Base-by-base conservation (phyloP, 2,329 filamentous ascomycete species). In the Apiospora hydei region DNA sequence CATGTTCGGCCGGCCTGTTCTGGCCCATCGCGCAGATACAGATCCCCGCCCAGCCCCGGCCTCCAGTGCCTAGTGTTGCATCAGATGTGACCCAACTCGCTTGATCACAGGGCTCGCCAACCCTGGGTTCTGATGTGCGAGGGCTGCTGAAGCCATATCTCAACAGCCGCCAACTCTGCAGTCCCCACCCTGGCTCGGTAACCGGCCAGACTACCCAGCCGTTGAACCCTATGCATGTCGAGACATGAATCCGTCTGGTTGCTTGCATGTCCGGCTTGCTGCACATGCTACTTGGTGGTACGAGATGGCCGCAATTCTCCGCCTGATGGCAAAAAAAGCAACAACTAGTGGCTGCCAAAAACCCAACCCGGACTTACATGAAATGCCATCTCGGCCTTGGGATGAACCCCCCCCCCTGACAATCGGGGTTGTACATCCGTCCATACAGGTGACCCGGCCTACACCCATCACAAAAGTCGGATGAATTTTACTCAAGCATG, bases 231-330 rank as follows among this genome's bases (percentile, higher is more conserved):
- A n/a, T 64, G 5, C 7, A 38, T 38, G 7, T 38, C 34, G 34
- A 38, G 34, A 11, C 57, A 16, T 38, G 30, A 64, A 64, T 64
- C 7, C n/a, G 18, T 18, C 30, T 57, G 53, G 53, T 30, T 13
- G 26, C 26, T 24, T 11, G 7, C 46, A 47, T 47, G 21, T 16
- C 47, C 14, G 30, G 51, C 11, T 30, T 34, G 49, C 49, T 53
- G 49, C 49, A 30, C 6, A 21, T 14, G 26, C 10, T 16, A n/a
- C 13, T 38, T 16, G 53, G 34, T 30, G 53, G 53, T 64, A n/a
- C 21, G 34, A 64, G 34, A 38, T 64, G 57, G 4, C 34, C 57
- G 34, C 57, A 41, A 64, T 64, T 64, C 34, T 64, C 57, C 30
- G 57, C 57, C 38, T 64, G 21, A 24, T 41, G 57, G n/a, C 10